Evolutionary conservation across 495 filamentous ascomycete genomes (phyloP).

Genomic region (Penicillium riverlandense): DNA sequence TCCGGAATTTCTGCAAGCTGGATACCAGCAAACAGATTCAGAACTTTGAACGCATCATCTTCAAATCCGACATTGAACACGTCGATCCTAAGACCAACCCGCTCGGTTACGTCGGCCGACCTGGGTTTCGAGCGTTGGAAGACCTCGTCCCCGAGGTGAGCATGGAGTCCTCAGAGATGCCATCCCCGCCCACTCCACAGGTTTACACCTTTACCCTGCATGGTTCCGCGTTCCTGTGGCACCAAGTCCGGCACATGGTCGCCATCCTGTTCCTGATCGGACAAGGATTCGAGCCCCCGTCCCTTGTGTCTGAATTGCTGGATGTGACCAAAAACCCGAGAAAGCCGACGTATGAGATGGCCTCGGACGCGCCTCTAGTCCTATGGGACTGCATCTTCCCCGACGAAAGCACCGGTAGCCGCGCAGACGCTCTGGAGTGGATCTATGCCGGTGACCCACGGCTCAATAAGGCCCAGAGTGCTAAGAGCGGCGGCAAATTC

Average conservation of each 20-base stretch:
- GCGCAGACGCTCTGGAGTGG: constrained; percentile 69
- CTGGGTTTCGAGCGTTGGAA: constrained; percentile 27
- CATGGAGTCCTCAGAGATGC: constrained; percentile 9
- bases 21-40: constrained; percentile 80
- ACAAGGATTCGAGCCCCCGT: constrained; percentile 75
- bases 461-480: constrained; percentile 19
- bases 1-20: constrained; percentile 93
- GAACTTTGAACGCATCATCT: constrained; percentile 72
- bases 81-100: constrained; percentile 46
- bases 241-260: constrained; percentile 92
- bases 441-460: constrained; percentile 58
- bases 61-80: constrained; percentile 66
- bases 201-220: constrained; percentile 81
- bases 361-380: constrained; percentile 78
- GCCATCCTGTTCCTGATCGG: constrained; percentile 83
- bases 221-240: constrained; percentile 95
- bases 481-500: constrained; percentile 45
- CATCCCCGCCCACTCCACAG: constrained; percentile 38
- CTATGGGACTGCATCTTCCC: constrained; percentile 96
- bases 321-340: constrained; percentile 60
- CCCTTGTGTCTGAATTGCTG: constrained; percentile 63
- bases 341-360: constrained; percentile 83
- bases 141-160: constrained; percentile 7
- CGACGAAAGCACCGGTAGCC: constrained; percentile 33
- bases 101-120: constrained; percentile 21